Evolutionary conservation across 1,139 yeast species (phyloP).

Genomic region (Debaryomycetaceae sp.): DNA sequence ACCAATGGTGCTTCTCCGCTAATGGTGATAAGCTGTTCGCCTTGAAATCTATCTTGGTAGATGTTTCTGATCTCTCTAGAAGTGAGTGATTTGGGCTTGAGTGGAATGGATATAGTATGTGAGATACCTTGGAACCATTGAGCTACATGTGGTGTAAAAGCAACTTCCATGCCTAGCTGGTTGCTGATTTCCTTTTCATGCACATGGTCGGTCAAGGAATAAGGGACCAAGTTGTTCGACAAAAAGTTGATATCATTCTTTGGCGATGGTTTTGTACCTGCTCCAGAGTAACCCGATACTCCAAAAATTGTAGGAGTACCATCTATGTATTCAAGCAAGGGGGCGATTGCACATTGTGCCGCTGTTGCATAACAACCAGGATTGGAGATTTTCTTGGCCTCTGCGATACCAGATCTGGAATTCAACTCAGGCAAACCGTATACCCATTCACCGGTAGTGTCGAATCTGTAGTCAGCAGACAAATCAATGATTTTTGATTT

Average conservation of each 20-base stretch:
- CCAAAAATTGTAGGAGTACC: constrained; percentile 89
- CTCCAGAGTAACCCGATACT: constrained; percentile 97
- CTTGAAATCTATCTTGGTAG: constrained; percentile 84
- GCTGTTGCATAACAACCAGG: constrained; percentile 99
- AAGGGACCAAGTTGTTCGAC: constrained; percentile 84
- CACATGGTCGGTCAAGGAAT: constrained; percentile 92
- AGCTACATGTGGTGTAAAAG: constrained; percentile 96
- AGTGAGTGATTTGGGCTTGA: constrained; percentile 64
- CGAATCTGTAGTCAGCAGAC: constrained; percentile 95
- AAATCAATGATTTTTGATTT: constrained; percentile 82
- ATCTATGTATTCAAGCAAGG: constrained; percentile 57
- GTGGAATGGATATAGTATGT: constrained; percentile 86
- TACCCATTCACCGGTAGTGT: constrained; percentile 79
- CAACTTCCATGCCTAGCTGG: constrained; percentile 74
- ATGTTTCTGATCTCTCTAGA: constrained; percentile 80
- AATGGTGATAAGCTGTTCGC: constrained; percentile 80
- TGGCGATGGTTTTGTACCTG: constrained; percentile 98
- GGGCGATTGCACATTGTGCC: constrained; percentile 90
- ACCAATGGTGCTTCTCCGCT: constrained; percentile 92
- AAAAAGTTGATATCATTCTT: constrained; percentile 80
- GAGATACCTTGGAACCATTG: constrained; percentile 99
- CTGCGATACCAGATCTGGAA: constrained; percentile 59
- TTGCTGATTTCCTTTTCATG: constrained; percentile 90
- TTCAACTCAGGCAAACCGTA: constrained; percentile 89
- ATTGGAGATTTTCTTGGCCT: constrained; percentile 84